phyloP scores from a whole-genome alignment of 805 yeast genomes.

The Clavispora phyllophila region DNA sequence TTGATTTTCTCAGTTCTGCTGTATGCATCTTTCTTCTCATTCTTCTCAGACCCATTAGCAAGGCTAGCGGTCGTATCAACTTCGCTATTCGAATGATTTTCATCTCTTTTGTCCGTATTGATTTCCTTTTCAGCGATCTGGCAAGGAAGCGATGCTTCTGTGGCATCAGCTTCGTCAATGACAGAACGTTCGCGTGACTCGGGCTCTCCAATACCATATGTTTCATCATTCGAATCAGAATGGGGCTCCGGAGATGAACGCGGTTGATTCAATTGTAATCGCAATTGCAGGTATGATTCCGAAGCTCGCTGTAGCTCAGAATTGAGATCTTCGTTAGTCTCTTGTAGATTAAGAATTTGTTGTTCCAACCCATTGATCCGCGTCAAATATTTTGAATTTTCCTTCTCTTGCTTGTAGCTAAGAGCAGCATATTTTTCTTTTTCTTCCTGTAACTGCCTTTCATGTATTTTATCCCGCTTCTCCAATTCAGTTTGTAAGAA shows the following conservation, averaged over 20 bases:
- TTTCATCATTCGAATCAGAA: background rate
- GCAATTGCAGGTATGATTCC: background rate
- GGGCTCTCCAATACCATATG: background rate
- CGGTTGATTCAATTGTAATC: background rate
- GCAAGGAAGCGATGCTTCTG: background rate
- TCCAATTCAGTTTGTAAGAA: constrained; percentile 6
- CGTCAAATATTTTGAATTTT: constrained; percentile 6
- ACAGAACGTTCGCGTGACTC: background rate
- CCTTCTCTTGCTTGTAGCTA: constrained; percentile 6
- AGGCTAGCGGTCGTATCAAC: background rate
- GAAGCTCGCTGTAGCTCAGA: background rate
- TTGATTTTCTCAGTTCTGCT: background rate
- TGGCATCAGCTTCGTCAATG: background rate
- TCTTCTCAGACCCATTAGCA: background rate
- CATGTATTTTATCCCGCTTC: constrained; percentile 5
- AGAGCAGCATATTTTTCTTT: constrained; percentile 2
- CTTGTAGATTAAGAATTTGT: constrained; percentile 2
- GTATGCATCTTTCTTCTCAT: background rate
- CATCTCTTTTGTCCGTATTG: too few relatives aligned
- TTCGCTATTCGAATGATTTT: background rate
- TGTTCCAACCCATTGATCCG: constrained; percentile 7
- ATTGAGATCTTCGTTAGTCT: background rate
- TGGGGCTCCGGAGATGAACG: background rate
- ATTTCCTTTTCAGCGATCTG: background rate
- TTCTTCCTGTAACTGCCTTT: constrained; percentile 5